Evolutionary conservation across 768 basidiomycete genomes (phyloP), one percentile per base, ranked within the genome.

Genomic region (Paxillus involutus): DNA sequence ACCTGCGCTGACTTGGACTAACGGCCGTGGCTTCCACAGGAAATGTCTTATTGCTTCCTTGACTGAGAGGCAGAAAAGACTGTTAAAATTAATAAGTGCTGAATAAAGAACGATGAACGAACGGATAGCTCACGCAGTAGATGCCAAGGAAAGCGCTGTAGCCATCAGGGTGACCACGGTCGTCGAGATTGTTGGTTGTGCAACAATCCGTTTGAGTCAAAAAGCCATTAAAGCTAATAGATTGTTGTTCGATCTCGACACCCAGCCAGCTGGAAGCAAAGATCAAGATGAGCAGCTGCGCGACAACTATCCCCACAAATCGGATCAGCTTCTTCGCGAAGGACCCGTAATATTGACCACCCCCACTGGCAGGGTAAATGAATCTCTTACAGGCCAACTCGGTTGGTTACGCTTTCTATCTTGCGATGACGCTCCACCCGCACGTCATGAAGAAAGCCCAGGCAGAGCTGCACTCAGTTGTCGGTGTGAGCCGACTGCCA

Each of bases 11-110:
- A 63, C 49, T 7, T 51, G 3, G 5, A 63, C 37, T 32, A 63
- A 30, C 12, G 57, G 51, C 40, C 52, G 56, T 1, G 61, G 19
- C 6, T 21, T 32, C 13, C 44, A 55, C 57, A 62, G 59, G 2
- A 57, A 49, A 24, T 59, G 53, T 12, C 55, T 55, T 48, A 59
- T 44, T n/a, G 61, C 62, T 16, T 62, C 58, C 29, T 45, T 62
- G 33, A 59, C 32, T 4, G 32, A 33, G 8, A 32, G 32, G 32
- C 10, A 9, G 12, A 33, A 12, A 43, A 17, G 17, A 17, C 29
- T 13, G 10, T 33, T n/a, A 13, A 41, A 17, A 1, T 1, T 12
- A 7, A 33, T 33, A 1, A 33, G 3, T 33, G 26, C 6, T 5
- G 26, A 3, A 5, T 26, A 26, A 26, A 26, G 24, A 26, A 6